Base-by-base conservation (phyloP, 108 stramenopile species). In the Cyclotella kingstonii region DNA sequence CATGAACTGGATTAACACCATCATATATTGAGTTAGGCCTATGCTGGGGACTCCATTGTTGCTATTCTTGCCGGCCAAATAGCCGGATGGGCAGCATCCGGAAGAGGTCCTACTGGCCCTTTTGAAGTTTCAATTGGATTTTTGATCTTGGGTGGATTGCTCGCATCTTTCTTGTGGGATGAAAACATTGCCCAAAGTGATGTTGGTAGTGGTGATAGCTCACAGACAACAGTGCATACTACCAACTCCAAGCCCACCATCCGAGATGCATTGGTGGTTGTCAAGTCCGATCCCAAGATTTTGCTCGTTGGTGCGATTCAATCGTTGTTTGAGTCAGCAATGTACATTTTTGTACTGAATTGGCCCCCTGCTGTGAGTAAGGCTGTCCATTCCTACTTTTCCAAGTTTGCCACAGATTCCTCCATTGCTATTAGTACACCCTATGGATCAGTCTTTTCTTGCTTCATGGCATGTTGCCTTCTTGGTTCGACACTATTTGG, bases 181-280 rank as follows among this genome's bases (percentile, higher is more conserved):
- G 99, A 99, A 72, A 99, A 99, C 62, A 64, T 83, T 44, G 84
- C 87, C n/a, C n/a, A n/a, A n/a, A n/a, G n/a, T n/a, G n/a, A n/a
- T n/a, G n/a, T n/a, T n/a, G n/a, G n/a, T 12, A 75, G 67, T 11
- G 58, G 56, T 17, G 39, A 15, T 12, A 60, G 80, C 51, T 34
- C 54, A 36, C 5, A 3, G 34, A 10, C 19, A 53, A 77, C 49
- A 28, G 43, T 26, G 30, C 36, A 15, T 27, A 19, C 1, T 51
- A 71, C n/a, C 61, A 42, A 8, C 40, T 26, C 36, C 50, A 80
- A 85, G 54, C 80, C 81, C 1, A 79, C 87, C 36, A 95, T 96
- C 41, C 74, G 68, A n/a, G 86, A 93, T 49, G 96, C 93, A 0
- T 42, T 96, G 25, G 54, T 69, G 15, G 83, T 90, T 0, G 75